A percentile compares a stretch with the other conserved stretches of the same genome.
Conservation (phyloP, 495 filamentous ascomycete genomes). For the Durotheca rogersii region DNA sequence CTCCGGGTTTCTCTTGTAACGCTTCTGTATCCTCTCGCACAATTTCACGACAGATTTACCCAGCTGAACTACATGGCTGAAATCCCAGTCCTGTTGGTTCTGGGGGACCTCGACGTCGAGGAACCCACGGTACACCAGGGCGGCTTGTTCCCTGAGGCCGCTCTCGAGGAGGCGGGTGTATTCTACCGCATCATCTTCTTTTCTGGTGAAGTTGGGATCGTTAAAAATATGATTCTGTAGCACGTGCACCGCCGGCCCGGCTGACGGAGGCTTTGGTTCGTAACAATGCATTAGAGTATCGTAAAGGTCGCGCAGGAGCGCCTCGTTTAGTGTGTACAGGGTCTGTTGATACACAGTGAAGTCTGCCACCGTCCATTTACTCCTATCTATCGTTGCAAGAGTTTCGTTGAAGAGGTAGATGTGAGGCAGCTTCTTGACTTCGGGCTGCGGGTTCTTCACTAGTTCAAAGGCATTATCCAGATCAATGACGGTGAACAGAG, state of each 20-base stretch:
- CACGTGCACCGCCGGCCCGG: conserved; percentile 79
- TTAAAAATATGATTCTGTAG: conserved; percentile 78
- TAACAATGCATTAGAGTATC: conserved; percentile 84
- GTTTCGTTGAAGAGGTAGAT: conserved; percentile 43
- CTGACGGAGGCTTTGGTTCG: conserved; percentile 75
- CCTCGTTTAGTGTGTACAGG: conserved; percentile 74
- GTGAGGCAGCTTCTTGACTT: conserved; percentile 53
- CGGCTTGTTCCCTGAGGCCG: conserved; percentile 71
- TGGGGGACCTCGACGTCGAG: conserved; percentile 72
- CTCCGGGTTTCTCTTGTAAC: conserved; percentile 83
- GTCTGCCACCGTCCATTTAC: conserved; percentile 79
- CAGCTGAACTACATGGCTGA: conserved; percentile 82
- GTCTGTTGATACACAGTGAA: conserved; percentile 72
- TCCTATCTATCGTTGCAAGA: conserved; percentile 47
- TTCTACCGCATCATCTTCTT: conserved; percentile 63
- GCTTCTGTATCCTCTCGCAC: conserved; percentile 82
- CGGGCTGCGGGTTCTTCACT: conserved; percentile 67
- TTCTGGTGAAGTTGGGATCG: conserved; percentile 72
- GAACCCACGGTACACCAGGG: conserved; percentile 68
- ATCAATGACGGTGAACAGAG: conserved; percentile 76
- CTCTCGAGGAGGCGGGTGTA: conserved; percentile 70
- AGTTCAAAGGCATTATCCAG: conserved; percentile 80
- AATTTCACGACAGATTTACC: conserved; percentile 81
- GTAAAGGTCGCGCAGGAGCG: conserved; percentile 83
- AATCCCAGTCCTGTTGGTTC: conserved; percentile 76